phyloP scores from a whole-genome alignment of 106 monocot species.

The Acorus calamus region DNA sequence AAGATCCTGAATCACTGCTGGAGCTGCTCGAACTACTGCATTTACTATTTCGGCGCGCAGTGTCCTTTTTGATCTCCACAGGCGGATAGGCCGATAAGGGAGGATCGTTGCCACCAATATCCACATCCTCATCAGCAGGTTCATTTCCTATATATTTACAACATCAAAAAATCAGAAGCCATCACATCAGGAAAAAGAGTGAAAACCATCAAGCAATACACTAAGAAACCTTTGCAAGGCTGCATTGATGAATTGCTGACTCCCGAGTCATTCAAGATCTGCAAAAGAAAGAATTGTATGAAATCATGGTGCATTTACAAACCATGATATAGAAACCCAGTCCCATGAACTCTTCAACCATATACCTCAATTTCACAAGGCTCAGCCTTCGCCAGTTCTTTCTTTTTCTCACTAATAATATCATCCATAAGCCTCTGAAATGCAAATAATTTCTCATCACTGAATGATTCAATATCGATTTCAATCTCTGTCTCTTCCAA shows the following conservation, averaged over 20 bases:
- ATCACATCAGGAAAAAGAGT: too few relatives aligned
- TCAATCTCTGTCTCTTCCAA: constrained; percentile 21
- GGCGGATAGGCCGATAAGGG: constrained; percentile 66
- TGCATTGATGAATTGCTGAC: constrained; percentile 20
- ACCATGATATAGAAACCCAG: not conserved
- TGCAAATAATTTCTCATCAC: constrained; percentile 20
- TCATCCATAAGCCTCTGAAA: constrained; percentile 17
- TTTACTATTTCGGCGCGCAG: constrained; percentile 32
- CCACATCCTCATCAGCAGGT: constrained; percentile 67
- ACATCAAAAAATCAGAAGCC: too few relatives aligned
- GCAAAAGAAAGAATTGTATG: not conserved
- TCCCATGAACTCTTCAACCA: not conserved
- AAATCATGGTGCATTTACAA: too few relatives aligned
- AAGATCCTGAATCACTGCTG: constrained; percentile 63
- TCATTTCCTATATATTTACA: constrained; percentile 32
- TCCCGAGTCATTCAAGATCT: constrained; percentile 17
- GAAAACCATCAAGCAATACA: not conserved
- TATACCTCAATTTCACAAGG: constrained; percentile 14
- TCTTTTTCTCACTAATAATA: not conserved
- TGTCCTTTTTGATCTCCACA: constrained; percentile 64
- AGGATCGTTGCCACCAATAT: constrained; percentile 79
- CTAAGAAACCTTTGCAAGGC: constrained; percentile 5
- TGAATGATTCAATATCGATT: constrained; percentile 18
- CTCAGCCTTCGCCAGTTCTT: constrained; percentile 1
- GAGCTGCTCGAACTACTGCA: constrained; percentile 72